phyloP scores from a whole-genome alignment of 1,284 basidiomycete genomes.

The Tylopilus orsonianus region DNA sequence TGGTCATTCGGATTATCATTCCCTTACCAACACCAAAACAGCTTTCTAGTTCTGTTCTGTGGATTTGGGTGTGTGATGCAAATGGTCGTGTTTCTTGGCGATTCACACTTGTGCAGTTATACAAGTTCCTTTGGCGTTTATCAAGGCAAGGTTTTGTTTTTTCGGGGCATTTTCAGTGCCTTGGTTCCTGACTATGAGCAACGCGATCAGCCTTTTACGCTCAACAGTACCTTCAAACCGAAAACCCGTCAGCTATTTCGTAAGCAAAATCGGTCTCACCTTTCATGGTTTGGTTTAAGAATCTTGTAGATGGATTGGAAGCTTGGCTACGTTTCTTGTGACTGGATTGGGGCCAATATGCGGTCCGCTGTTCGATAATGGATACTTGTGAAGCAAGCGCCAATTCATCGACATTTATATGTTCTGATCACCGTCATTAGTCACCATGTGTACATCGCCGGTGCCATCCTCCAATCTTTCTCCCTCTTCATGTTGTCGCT shows the following conservation, averaged over 20 bases:
- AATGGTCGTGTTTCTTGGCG: background rate
- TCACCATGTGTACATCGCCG: slow-evolving; percentile 20
- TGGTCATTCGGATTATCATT: background rate
- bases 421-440: slow-evolving; percentile 4
- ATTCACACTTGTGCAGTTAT: slow-evolving; percentile 19
- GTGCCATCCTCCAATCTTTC: slow-evolving; percentile 28
- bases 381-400: slow-evolving; percentile 32
- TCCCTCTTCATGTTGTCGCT: slow-evolving; percentile 40
- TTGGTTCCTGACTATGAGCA: background rate
- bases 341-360: slow-evolving; percentile 25
- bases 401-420: background rate
- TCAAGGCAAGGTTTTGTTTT: slow-evolving; percentile 27
- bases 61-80: slow-evolving; percentile 25
- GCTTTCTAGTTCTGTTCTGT: slow-evolving; percentile 31
- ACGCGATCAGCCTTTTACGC: slow-evolving; percentile 27
- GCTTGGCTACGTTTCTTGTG: slow-evolving; percentile 22
- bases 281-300: background rate
- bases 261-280: slow-evolving; percentile 8
- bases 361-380: slow-evolving; percentile 30
- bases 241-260: slow-evolving; percentile 33
- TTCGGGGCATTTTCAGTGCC: background rate
- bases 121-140: slow-evolving; percentile 31
- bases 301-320: slow-evolving; percentile 31
- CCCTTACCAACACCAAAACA: slow-evolving; percentile 7
- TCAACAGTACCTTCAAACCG: slow-evolving; percentile 32